Evolutionary conservation across 306 rosid species (phyloP), one percentile per base, ranked within the genome.

Genomic region (Potentilla sterilis): DNA sequence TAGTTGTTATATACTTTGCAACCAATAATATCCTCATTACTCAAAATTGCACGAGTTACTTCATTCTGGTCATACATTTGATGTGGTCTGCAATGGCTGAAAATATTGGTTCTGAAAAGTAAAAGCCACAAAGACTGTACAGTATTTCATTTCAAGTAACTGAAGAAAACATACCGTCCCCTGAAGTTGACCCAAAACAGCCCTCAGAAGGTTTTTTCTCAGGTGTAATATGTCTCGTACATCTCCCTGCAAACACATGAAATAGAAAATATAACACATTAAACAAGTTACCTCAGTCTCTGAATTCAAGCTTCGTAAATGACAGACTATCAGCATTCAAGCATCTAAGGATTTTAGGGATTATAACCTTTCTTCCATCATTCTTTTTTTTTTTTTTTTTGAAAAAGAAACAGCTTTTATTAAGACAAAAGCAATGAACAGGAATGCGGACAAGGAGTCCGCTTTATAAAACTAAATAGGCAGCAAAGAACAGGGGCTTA

Each of bases 181-280:
- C 47, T 81, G 75, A 78, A 81, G 82, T 85, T 86, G 90, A 71
- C 83, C 83, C 82, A 86, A 79, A 82, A 85, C 51, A 78, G 86
- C 90, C 81, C 86, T 86, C 74, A 94, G 69, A 76, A 94, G 89
- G 83, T 78, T 85, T 84, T 87, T 94, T 83, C 98, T 86, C 51
- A 90, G 77, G 73, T 76, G 82, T 77, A 92, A 86, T 75, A 84
- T 82, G 80, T 91, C 95, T 47, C 84, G 90, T 43, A 83, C 78
- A 70, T 92, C 97, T 81, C 88, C 85, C 98, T 94, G 87, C 79
- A 90, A 6, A 57, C 41, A 74, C 69, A 77, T 28, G 61, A 62
- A 67, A 78, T 58, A 61, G 21, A 11, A 74, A 47, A 75, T 69
- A 42, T 42, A 48, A 19, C 65, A 63, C 18, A 44, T 54, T 61